These are phyloP conservation scores for Eremothecium sinecaudum DNA, from an alignment of 1,139 yeast species.

Conservation along the genomic window DNA sequence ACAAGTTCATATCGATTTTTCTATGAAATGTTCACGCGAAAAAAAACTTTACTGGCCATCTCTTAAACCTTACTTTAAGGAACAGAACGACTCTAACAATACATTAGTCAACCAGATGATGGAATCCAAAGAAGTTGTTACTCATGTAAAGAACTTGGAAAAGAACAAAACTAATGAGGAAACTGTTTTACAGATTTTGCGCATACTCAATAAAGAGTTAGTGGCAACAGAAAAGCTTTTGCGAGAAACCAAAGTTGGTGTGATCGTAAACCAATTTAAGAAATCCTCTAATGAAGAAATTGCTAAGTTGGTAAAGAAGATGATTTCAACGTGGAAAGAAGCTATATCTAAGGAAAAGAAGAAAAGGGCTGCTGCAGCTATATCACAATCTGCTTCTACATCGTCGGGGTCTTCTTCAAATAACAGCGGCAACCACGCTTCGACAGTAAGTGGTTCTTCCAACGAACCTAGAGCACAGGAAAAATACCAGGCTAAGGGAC, in stretches of 20 bases:
- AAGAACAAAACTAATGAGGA: conserved; percentile 55
- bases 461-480: conserved; percentile 26
- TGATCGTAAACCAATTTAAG: conserved; percentile 84
- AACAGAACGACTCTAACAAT: background rate
- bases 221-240: conserved; percentile 82
- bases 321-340: conserved; percentile 85
- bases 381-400: conserved; percentile 11
- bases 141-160: conserved; percentile 63
- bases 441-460: conserved; percentile 11
- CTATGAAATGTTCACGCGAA: background rate
- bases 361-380: conserved; percentile 19
- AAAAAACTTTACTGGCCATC: background rate
- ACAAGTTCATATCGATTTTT: too few relatives aligned
- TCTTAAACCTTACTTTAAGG: background rate
- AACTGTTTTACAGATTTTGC: conserved; percentile 57
- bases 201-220: conserved; percentile 51
- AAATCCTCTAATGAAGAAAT: conserved; percentile 59
- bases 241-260: conserved; percentile 95
- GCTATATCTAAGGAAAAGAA: conserved; percentile 71
- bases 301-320: conserved; percentile 61
- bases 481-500: conserved; percentile 38
- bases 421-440: conserved; percentile 5
- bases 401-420: conserved; percentile 9
- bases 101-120: conserved; percentile 28
- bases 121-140: conserved; percentile 68